A percentile compares a stretch with the other conserved stretches of the same genome.
Evolutionary conservation across 2,329 filamentous ascomycete genomes (phyloP).

Genomic region (Diaporthe australafricana): DNA sequence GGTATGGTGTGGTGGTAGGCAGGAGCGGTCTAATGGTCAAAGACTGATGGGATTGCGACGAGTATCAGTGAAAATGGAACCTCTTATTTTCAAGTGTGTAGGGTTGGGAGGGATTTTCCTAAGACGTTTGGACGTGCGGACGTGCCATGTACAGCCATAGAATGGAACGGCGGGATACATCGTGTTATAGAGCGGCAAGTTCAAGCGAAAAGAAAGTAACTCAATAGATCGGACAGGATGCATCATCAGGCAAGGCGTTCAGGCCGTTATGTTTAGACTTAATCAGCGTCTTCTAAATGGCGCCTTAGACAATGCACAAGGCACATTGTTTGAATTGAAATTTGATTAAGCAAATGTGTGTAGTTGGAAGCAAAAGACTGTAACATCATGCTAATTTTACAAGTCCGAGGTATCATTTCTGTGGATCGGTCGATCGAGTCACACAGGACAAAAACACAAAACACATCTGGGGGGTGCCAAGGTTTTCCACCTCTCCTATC

Average conservation of each 20-base stretch:
- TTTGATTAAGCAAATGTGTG: conserved; percentile 15
- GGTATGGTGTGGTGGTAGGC: not conserved
- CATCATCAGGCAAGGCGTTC: not conserved
- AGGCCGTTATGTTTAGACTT: not conserved
- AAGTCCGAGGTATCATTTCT: conserved; percentile 17
- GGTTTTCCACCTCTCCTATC: not conserved
- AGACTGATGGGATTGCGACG: not conserved
- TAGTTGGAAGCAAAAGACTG: conserved; percentile 22
- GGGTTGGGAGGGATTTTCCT: not conserved
- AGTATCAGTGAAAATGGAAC: not conserved
- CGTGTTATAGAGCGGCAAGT: not conserved
- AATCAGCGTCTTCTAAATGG: not conserved
- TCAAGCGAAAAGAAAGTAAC: not conserved
- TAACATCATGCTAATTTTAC: conserved; percentile 18
- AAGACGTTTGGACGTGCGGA: not conserved
- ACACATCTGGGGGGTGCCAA: not conserved
- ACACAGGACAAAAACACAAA: conserved; percentile 11
- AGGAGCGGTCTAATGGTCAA: not conserved
- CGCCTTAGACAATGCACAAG: no score
- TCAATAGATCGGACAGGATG: not conserved
- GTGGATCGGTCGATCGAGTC: conserved; percentile 17
- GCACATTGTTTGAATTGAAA: not conserved
- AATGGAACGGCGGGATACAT: not conserved
- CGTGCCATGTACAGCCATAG: not conserved
- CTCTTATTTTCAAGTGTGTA: not conserved